Base-by-base conservation (phyloP, 176 grass and related monocot species). In the Triticum monococcum region DNA sequence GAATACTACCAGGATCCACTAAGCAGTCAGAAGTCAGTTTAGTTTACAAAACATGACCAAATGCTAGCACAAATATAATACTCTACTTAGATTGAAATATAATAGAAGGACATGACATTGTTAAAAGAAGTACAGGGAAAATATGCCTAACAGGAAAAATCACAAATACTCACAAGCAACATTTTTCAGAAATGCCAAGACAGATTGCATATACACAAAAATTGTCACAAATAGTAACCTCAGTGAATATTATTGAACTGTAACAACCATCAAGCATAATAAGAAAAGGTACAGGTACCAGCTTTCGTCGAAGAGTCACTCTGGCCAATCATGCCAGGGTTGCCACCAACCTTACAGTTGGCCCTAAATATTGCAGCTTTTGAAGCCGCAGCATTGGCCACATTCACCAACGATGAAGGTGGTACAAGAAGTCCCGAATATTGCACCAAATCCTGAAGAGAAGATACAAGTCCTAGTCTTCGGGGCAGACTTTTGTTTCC, bases 401-500 rank as follows among this genome's bases (percentile, higher is more conserved):
- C 85, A 92, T 80, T 94, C 68, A 80, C 80, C 76, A 96, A 94
- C 12, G 94, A 94, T 70, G 89, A 88, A 89, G 97, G 97, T 75
- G 97, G 89, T 41, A 85, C 93, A 40, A 99, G 90, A 79, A 99
- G 94, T 81, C 90, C 86, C 72, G 94, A 90, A 89, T 92, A 96
- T 81, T 94, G 97, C 9, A 86, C 87, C 80, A 99, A 86, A 86
- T 89, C 86, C 92, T 99, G 92, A 72, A 99, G 97, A 81, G 90
- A 94, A 77, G 90, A 92, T 57, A 96, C 63, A 79, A 99, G 90
- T 71, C 90, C 97, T 89, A 91, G 89, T 84, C 75, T 91, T 89
- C 75, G 92, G 57, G 89, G 87, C 85, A 87, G 83, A 87, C 65
- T 78, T 78, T 89, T 88, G 35, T 75, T 91, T 80, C 72, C 90